A percentile compares a stretch with the other conserved stretches of the same genome.
Evolutionary conservation across 495 filamentous ascomycete genomes (phyloP).

Genomic region (Amniculicola lignicola): DNA sequence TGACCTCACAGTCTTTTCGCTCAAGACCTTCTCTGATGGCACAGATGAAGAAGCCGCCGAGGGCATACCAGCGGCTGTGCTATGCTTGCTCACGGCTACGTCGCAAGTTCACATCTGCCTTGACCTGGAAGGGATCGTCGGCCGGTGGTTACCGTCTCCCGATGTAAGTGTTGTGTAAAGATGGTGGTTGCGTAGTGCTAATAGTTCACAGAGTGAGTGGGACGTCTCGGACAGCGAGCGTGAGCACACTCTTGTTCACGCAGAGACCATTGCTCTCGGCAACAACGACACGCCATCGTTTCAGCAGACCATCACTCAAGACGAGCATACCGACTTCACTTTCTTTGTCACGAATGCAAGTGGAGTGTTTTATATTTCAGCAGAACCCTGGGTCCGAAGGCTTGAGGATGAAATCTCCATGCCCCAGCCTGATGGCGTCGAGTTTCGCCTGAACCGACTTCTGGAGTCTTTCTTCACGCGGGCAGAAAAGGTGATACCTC

Average conservation of each 20-base stretch:
- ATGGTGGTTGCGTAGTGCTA: neutral
- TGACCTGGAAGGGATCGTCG: slow-evolving; percentile 75
- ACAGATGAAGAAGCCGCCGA: slow-evolving; percentile 55
- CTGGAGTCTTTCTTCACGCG: slow-evolving; percentile 59
- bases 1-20: slow-evolving; percentile 57
- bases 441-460: slow-evolving; percentile 70
- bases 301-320: slow-evolving; percentile 49
- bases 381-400: slow-evolving; percentile 69
- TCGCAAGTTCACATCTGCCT: slow-evolving; percentile 75
- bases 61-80: slow-evolving; percentile 50
- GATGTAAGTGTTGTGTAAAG: slow-evolving; percentile 13
- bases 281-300: slow-evolving; percentile 2
- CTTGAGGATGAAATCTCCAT: slow-evolving; percentile 72
- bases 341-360: slow-evolving; percentile 73
- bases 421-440: slow-evolving; percentile 61
- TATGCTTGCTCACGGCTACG: slow-evolving; percentile 71
- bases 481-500: slow-evolving; percentile 58
- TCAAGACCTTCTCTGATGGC: slow-evolving; percentile 49
- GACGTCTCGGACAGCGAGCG: slow-evolving; percentile 43
- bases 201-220: slow-evolving; percentile 6
- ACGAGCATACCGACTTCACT: slow-evolving; percentile 68
- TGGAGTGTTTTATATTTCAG: slow-evolving; percentile 67
- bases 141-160: slow-evolving; percentile 69
- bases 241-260: slow-evolving; percentile 46
- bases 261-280: slow-evolving; percentile 20